Conservation (phyloP, 2,329 filamentous ascomycete species). For the Alternaria burnsii region DNA sequence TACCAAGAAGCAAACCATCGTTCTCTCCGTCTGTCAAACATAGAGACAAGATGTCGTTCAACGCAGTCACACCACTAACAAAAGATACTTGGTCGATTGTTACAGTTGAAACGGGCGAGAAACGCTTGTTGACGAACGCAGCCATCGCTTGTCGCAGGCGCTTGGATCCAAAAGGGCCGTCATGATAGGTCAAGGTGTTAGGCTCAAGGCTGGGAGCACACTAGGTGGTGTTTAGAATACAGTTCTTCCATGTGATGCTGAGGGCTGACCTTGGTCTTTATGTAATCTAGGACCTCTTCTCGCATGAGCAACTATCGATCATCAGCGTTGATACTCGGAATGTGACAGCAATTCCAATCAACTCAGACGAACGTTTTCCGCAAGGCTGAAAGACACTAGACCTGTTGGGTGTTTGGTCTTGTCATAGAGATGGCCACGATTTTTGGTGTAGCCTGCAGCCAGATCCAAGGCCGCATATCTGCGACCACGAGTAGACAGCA, state of each 20-base stretch:
- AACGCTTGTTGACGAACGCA: conserved; percentile 10
- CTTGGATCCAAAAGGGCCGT: conserved; percentile 11
- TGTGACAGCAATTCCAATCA: neutral
- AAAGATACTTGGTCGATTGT: conserved; percentile 9
- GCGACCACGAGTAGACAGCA: conserved; percentile 12
- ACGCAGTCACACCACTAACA: conserved; percentile 9
- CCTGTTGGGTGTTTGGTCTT: conserved; percentile 5
- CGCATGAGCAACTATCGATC: conserved; percentile 10
- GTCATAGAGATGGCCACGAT: conserved; percentile 7
- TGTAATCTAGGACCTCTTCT: neutral
- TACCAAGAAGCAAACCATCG: conserved; percentile 14
- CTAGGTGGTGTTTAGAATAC: neutral
- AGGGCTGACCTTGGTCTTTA: conserved; percentile 13
- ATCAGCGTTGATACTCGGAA: neutral
- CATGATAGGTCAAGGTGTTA: conserved; percentile 12
- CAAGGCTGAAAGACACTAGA: conserved; percentile 9
- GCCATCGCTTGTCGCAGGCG: conserved; percentile 12
- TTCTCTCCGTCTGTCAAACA: conserved; percentile 12
- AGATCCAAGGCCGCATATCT: conserved; percentile 12
- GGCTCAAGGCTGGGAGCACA: conserved; percentile 2
- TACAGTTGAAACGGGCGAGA: conserved; percentile 5
- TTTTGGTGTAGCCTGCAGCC: conserved; percentile 15
- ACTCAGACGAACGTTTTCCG: conserved; percentile 7
- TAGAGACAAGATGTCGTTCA: conserved; percentile 14
- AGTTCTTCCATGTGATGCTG: neutral